Percentiles rank a stretch among this genome's conserved stretches.
Evolutionary conservation across 768 basidiomycete genomes (phyloP).

Genomic region (Serendipita sp.): DNA sequence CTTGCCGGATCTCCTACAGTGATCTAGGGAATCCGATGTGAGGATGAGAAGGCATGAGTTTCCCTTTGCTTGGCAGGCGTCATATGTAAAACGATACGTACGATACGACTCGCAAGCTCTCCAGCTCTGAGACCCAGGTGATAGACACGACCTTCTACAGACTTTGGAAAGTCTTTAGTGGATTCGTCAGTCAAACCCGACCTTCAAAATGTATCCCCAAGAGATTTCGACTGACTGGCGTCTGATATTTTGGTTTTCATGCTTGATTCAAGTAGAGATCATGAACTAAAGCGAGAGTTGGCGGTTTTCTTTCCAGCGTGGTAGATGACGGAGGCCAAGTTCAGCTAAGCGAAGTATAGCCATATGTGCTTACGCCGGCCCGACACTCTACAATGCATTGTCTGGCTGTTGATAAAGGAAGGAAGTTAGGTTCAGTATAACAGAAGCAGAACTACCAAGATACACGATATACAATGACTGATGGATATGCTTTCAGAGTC

Average conservation of each 20-base stretch:
- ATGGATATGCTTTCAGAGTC: too few species aligned
- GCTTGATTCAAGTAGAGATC: neutral
- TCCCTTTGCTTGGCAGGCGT: neutral
- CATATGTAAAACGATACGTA: conserved; percentile 36
- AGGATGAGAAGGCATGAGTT: neutral
- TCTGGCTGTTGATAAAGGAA: too few species aligned
- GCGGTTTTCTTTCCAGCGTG: too few species aligned
- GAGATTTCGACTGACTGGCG: neutral
- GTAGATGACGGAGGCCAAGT: too few species aligned
- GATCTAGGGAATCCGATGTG: conserved; percentile 27
- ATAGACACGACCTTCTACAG: conserved; percentile 57
- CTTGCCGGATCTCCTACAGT: conserved; percentile 63
- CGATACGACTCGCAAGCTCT: conserved; percentile 69
- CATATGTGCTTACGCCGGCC: too few species aligned
- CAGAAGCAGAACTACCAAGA: too few species aligned
- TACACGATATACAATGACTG: too few species aligned
- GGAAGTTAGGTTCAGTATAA: too few species aligned
- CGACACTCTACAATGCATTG: too few species aligned
- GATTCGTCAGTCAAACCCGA: neutral
- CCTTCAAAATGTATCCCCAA: too few species aligned
- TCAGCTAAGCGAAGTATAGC: too few species aligned
- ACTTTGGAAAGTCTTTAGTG: conserved; percentile 55
- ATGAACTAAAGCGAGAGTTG: too few species aligned
- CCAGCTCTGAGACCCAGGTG: conserved; percentile 61
- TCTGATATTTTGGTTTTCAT: neutral